phyloP scores from a whole-genome alignment of 108 stramenopile genomes.

The Epipyxis sp. region DNA sequence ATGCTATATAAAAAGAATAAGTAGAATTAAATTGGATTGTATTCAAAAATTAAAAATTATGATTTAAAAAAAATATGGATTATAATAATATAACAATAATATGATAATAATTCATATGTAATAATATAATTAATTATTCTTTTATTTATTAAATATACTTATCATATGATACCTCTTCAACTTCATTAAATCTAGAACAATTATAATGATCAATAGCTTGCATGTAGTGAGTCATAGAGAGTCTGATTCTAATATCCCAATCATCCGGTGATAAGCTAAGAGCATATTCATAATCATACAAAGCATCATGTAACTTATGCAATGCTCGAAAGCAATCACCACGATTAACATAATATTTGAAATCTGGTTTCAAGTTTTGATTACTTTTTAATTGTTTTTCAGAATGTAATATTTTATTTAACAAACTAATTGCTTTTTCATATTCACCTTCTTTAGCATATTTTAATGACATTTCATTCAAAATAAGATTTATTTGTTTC shows the following conservation, averaged over 20 bases:
- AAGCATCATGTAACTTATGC: background rate
- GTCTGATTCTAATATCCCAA: conserved; percentile 22
- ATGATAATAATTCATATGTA: no score
- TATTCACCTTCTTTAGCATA: conserved; percentile 16
- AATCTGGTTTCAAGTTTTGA: background rate
- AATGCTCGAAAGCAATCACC: conserved; percentile 31
- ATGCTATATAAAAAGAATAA: no score
- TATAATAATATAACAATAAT: no score
- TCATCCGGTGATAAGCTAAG: background rate
- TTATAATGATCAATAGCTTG: conserved; percentile 24
- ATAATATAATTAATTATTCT: no score
- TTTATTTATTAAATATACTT: no score
- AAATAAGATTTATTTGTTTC: conserved; percentile 2
- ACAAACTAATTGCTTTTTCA: conserved; percentile 18
- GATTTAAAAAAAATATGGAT: no score
- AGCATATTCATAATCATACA: background rate
- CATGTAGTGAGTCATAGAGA: conserved; percentile 9
- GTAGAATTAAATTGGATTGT: no score
- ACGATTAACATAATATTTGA: conserved; percentile 6
- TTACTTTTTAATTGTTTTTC: background rate
- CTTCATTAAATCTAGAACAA: background rate
- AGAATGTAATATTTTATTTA: background rate
- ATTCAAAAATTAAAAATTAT: no score
- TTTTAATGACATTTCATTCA: conserved; percentile 24
- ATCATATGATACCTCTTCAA: no score